phyloP scores from a whole-genome alignment of 108 stramenopile genomes.

The Skeletonema menzelii region DNA sequence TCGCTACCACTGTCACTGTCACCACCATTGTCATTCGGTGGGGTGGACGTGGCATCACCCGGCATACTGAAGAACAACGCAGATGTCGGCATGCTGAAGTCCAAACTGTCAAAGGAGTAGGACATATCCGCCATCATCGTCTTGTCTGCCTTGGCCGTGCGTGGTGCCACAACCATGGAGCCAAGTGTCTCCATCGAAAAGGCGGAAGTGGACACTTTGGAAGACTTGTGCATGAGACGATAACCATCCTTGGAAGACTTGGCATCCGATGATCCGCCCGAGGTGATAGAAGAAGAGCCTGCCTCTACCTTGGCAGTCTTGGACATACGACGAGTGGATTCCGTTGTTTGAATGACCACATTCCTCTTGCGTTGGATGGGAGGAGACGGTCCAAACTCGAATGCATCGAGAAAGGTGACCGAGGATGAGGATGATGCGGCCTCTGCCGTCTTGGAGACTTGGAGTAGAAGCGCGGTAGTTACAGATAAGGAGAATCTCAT shows the following conservation, averaged over 20 bases:
- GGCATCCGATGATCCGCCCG: background rate
- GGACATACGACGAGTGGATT: background rate
- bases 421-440: background rate
- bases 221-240: background rate
- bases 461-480: background rate
- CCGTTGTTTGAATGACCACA: background rate
- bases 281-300: background rate
- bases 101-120: background rate
- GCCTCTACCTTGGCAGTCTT: background rate
- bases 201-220: background rate
- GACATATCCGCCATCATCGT: background rate
- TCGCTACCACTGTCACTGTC: background rate
- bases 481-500: background rate
- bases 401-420: background rate
- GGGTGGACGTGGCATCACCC: background rate
- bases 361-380: conserved; percentile 1
- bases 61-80: background rate
- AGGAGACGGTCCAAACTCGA: background rate
- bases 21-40: background rate
- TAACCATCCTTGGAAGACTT: background rate
- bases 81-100: background rate
- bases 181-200: background rate
- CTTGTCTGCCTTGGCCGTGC: background rate
- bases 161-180: background rate
- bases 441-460: background rate